Base-by-base conservation (phyloP, 2,329 filamentous ascomycete genomes). In the Parastagonospora avenae region DNA sequence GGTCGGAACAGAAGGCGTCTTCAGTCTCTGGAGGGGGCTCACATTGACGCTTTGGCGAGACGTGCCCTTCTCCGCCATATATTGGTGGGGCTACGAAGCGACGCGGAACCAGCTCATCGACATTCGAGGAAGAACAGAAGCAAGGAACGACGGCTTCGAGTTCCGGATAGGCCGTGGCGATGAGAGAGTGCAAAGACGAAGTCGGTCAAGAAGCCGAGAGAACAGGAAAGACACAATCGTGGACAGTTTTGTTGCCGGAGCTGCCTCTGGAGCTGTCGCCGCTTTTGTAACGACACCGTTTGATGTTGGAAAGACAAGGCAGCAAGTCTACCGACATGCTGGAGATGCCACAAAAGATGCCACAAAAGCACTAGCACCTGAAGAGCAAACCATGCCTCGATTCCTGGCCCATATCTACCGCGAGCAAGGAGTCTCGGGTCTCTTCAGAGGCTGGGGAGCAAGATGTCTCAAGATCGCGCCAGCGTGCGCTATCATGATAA, bases 401-500 rank as follows among this genome's bases (percentile, higher is more conserved):
- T 89, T 97, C 53, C 79, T 99, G n/a, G 87, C 85, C 80, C 91
- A 96, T 64, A 97, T 99, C 44, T 95, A 93, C 78, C 83, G 85
- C 62, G 89, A 89, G 46, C 93, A 97, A 74, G 94, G 94, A 2
- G 71, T 86, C 12, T 71, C 83, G 1, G 94, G 94, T 0, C 77
- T 99, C 4, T 97, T 95, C 84, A 90, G 82, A 63, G 94, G 94
- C 37, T 97, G 92, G 91, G 88, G 91, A 19, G 92, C 94, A 0
- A 82, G 94, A 33, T 96, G 91, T 60, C 79, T 97, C 54, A 97
- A 97, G 73, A 92, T 99, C 4, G 93, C 94, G 1, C 94, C 94
- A 1, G 91, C 93, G 0, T 99, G 94, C 75, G 94, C 94, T 27
- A 97, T 99, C 71, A 99, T 99, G 94, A 97, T 99, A 70, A 95